Conservation (phyloP, 768 basidiomycete genomes). For the Epithele typhae region DNA sequence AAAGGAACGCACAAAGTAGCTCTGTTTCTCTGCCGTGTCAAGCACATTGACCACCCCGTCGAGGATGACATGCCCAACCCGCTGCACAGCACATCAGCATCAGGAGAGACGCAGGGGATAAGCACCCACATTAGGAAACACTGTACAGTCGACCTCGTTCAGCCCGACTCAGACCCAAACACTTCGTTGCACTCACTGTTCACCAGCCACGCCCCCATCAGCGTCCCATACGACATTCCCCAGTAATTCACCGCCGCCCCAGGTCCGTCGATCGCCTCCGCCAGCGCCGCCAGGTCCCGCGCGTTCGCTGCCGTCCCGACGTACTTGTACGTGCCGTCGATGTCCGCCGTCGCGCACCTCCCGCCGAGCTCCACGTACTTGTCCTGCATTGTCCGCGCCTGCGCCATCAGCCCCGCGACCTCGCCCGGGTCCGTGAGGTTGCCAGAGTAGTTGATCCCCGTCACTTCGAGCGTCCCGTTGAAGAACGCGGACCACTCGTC, state of each 20-base stretch:
- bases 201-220: constrained; percentile 7
- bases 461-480: constrained; percentile 6
- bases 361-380: constrained; percentile 2
- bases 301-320: constrained; percentile 11
- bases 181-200: constrained; percentile 2
- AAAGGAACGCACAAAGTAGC: not conserved
- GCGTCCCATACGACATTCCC: constrained; percentile 12
- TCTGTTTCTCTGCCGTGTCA: not conserved
- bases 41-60: constrained; percentile 8
- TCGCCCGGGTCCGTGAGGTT: constrained; percentile 11
- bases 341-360: constrained; percentile 6
- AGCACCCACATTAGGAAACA: constrained; percentile 5
- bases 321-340: constrained; percentile 5
- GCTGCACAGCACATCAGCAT: not conserved
- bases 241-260: constrained; percentile 6
- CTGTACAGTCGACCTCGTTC: not conserved
- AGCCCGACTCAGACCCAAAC: not conserved
- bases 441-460: constrained; percentile 1
- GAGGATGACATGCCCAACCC: constrained; percentile 10
- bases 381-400: not conserved
- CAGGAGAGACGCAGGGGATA: too few relatives aligned
- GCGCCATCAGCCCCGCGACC: not conserved
- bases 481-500: constrained; percentile 4
- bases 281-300: constrained; percentile 9
- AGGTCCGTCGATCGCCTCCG: constrained; percentile 7